phyloP scores from a whole-genome alignment of 2,329 filamentous ascomycete species.

The Sporothrix humicola region DNA sequence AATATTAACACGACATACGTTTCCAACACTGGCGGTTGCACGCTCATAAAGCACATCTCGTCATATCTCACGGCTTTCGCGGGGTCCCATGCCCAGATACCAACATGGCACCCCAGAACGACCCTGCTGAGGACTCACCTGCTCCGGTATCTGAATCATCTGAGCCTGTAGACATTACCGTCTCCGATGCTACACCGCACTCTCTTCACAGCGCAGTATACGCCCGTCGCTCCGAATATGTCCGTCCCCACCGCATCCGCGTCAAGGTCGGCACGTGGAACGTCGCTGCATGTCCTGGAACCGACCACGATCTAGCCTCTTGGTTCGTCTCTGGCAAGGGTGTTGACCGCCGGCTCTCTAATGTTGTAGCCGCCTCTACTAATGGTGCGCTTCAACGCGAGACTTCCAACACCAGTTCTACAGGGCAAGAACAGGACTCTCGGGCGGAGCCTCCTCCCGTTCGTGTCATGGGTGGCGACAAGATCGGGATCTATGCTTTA shows the following conservation, averaged over 20 bases:
- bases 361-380: conserved; percentile 52
- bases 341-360: conserved; percentile 66
- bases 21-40: no score
- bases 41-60: no score
- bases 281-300: conserved; percentile 81
- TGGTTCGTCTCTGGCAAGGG: conserved; percentile 88
- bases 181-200: conserved; percentile 50
- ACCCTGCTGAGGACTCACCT: conserved; percentile 39
- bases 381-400: conserved; percentile 50
- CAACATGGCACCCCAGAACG: conserved; percentile 31
- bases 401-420: conserved; percentile 52
- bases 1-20: not conserved
- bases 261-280: conserved; percentile 97
- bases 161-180: conserved; percentile 53
- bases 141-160: conserved; percentile 48
- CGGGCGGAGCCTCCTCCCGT: conserved; percentile 45
- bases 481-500: conserved; percentile 88
- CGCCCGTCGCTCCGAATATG: conserved; percentile 79
- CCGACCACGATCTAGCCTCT: conserved; percentile 82
- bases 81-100: not conserved
- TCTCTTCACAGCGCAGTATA: conserved; percentile 71
- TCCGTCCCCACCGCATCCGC: conserved; percentile 72
- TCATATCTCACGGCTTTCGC: no score
- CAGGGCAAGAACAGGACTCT: conserved; percentile 40
- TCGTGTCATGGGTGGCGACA: conserved; percentile 62